Conservation (phyloP, 1,139 yeast genomes). For the Blastobotrys proliferans region DNA sequence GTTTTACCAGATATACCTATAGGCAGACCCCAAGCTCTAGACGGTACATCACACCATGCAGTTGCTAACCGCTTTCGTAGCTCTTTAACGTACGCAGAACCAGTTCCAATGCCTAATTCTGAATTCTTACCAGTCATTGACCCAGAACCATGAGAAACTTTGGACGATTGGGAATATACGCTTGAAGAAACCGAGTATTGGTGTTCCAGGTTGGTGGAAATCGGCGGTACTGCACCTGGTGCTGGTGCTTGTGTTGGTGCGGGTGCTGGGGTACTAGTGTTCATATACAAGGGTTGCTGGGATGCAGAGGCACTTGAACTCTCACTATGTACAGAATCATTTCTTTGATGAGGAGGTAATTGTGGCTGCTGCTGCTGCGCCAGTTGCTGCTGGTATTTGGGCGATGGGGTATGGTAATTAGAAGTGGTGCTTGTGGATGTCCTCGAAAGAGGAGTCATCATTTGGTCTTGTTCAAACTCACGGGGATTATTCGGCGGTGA, state of each 20-base stretch:
- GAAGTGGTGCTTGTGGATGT: constrained; percentile 1
- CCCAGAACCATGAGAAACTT: constrained; percentile 4
- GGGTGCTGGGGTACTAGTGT: constrained; percentile 1
- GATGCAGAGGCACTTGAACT: constrained; percentile 6
- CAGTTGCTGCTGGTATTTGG: constrained; percentile 1
- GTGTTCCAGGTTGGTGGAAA: constrained; percentile 3
- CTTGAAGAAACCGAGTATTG: constrained; percentile 13
- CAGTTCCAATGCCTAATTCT: constrained; percentile 26
- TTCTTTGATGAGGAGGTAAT: constrained; percentile 8
- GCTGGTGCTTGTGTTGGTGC: not conserved
- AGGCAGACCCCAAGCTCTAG: constrained; percentile 60
- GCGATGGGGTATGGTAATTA: constrained; percentile 3
- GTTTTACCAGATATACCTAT: constrained; percentile 53
- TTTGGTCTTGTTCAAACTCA: not conserved
- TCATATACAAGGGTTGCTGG: constrained; percentile 16
- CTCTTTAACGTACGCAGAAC: constrained; percentile 51
- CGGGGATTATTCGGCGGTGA: not conserved
- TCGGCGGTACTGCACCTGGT: not conserved
- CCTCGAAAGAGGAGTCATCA: constrained; percentile 1
- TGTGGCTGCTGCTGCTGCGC: constrained; percentile 9
- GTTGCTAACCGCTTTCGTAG: constrained; percentile 53
- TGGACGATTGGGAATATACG: constrained; percentile 12
- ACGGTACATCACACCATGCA: constrained; percentile 47
- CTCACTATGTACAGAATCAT: constrained; percentile 12
- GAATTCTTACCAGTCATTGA: constrained; percentile 2